Base-by-base conservation (phyloP, 2,329 filamentous ascomycete species). In the Tolypocladium sp. region DNA sequence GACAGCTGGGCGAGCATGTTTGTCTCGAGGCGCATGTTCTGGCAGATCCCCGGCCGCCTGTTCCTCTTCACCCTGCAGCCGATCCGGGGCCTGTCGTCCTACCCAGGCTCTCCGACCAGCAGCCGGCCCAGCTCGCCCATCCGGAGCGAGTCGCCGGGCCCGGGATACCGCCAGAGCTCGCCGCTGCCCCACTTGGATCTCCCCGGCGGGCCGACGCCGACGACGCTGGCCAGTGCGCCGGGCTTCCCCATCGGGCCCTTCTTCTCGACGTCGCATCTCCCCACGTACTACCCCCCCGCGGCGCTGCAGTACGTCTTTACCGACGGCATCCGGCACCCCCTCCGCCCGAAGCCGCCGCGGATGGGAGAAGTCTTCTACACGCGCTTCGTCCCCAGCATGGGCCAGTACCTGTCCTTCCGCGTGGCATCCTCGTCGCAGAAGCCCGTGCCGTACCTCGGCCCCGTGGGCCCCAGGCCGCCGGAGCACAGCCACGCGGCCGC, bases 291-390 rank as follows among this genome's bases (percentile, higher is more conserved):
- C 65, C 92, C 92, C 2, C 92, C 92, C 0, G 80, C 88, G 2
- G 91, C 94, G 1, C 76, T 91, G 10, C 90, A 93, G 65, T 97
- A 93, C 70, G 87, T 83, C 4, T 86, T 89, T 62, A 92, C 90
- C 2, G 86, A 91, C 69, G 83, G 87, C 60, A 79, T 92, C 53
- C 87, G 92, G 0, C 94, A 99, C 69, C 94, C 94, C 0, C 78
- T 95, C 49, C 86, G 94, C 0, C 89, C 91, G 1, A 96, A 95
- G 70, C 92, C 93, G 0, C 91, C 92, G 1, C 86, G 90, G 3
- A 92, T 96, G 79, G 92, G 92, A 17, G 91, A 97, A 67, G 85
- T 90, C 0, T 93, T 99, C 68, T 99, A 99, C 72, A 88, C 87
- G 0, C 88, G 94, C 58, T 96, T 88, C 70, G 80, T 97, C 20